A percentile compares a stretch with the other conserved stretches of the same genome.
Evolutionary conservation across 352 stramenopile genomes (phyloP).

Genomic region (Phytophthora ramorum): DNA sequence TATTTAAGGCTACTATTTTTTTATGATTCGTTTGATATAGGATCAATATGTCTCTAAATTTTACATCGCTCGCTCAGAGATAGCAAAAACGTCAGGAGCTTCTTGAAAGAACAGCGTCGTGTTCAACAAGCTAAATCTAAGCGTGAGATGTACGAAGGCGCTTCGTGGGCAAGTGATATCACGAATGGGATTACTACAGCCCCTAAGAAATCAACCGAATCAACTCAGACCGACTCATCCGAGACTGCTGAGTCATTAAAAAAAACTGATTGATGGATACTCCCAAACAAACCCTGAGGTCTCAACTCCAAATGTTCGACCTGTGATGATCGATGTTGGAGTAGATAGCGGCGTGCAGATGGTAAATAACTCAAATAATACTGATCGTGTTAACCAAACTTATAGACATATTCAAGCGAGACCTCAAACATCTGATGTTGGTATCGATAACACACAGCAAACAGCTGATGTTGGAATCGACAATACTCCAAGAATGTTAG

Average conservation of each 20-base stretch:
- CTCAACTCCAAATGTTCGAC: conserved; percentile 7
- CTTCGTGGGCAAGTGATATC: conserved; percentile 29
- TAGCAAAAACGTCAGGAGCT: conserved; percentile 2
- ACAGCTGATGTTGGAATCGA: conserved; percentile 1
- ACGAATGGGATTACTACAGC: conserved; percentile 15
- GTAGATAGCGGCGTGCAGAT: conserved; percentile 7
- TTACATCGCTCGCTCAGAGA: no score
- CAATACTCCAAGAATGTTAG: conserved; percentile 11
- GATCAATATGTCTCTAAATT: conserved; percentile 1
- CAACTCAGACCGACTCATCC: background rate
- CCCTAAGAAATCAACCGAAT: conserved; percentile 20
- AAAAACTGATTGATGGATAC: conserved; percentile 16
- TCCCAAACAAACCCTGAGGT: conserved; percentile 19
- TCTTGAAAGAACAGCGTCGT: conserved; percentile 18
- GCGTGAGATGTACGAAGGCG: conserved; percentile 20
- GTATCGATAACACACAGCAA: conserved; percentile 3
- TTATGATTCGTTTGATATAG: conserved; percentile 6
- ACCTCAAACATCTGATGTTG: conserved; percentile 13
- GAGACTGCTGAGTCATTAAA: conserved; percentile 5
- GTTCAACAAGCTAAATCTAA: conserved; percentile 17
- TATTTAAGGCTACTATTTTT: background rate
- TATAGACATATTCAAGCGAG: conserved; percentile 14
- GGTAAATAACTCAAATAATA: conserved; percentile 6
- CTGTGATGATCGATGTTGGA: conserved; percentile 8
- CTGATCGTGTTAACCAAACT: conserved; percentile 1